Evolutionary conservation across 1,284 basidiomycete species (phyloP).

Genomic region (Puccinia sorghi): DNA sequence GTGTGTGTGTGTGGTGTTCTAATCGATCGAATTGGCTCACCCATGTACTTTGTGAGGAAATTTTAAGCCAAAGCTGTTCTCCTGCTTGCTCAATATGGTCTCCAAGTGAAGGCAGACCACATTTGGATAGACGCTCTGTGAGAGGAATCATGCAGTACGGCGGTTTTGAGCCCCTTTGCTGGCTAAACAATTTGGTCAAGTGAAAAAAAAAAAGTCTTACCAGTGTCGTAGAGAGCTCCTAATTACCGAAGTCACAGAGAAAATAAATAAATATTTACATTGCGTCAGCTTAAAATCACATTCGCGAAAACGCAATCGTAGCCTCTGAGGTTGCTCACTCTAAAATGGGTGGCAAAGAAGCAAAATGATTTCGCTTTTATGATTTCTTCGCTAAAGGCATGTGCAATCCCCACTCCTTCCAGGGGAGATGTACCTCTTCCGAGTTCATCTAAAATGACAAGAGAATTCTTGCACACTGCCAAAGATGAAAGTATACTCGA

Average conservation of each 20-base stretch:
- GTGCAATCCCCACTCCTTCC: slow-evolving; percentile 84
- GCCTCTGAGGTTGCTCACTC: slow-evolving; percentile 13
- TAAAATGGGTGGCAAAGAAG: slow-evolving; percentile 49
- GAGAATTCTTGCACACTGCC: slow-evolving; percentile 41
- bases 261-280: not conserved
- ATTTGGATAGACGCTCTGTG: slow-evolving; percentile 47
- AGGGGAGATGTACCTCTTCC: slow-evolving; percentile 74
- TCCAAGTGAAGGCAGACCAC: slow-evolving; percentile 49
- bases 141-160: not conserved
- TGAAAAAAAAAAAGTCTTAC: not conserved
- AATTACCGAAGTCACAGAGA: not conserved
- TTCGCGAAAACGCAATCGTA: not conserved
- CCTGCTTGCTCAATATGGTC: slow-evolving; percentile 38
- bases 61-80: slow-evolving; percentile 17
- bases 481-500: slow-evolving; percentile 39
- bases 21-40: not conserved
- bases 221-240: slow-evolving; percentile 45
- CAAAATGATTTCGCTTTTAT: slow-evolving; percentile 59
- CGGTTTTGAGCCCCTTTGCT: not conserved
- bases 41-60: slow-evolving; percentile 48
- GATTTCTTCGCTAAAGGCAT: slow-evolving; percentile 86
- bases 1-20: not conserved
- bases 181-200: not conserved
- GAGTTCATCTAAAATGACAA: slow-evolving; percentile 57
- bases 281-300: too few species aligned